These are phyloP conservation scores for Hibiscus syriacus DNA, from an alignment of 345 rosid species.

Conservation along the genomic window DNA sequence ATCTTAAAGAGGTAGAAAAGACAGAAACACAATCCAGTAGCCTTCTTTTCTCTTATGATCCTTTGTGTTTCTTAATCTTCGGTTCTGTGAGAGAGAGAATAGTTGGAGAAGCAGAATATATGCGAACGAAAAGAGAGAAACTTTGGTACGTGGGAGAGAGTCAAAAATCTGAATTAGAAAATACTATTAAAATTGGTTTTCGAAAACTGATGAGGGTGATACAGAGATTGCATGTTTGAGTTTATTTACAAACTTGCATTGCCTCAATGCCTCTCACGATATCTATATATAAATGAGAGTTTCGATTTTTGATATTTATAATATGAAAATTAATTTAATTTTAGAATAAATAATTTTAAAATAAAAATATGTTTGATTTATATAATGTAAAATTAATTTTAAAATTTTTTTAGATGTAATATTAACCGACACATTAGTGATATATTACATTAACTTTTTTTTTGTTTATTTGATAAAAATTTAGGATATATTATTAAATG, in stretches of 20 bases:
- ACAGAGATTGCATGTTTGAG: background rate
- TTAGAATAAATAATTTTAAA: no score
- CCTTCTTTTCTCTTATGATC: background rate
- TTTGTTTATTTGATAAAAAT: no score
- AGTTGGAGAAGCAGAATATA: constrained; percentile 1
- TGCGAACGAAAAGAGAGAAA: background rate
- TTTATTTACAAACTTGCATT: background rate
- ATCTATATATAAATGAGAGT: no score
- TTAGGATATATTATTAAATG: no score
- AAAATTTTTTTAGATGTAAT: no score
- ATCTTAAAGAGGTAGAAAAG: constrained; percentile 19
- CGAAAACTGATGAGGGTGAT: background rate
- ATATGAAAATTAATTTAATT: no score
- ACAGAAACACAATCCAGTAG: background rate
- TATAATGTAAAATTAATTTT: no score
- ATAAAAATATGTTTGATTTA: no score
- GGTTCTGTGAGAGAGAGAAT: background rate
- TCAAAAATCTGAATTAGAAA: constrained; percentile 6
- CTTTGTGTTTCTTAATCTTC: background rate
- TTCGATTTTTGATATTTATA: no score
- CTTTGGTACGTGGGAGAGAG: constrained; percentile 9
- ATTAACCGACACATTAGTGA: no score
- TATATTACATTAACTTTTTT: no score
- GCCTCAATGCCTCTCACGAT: no score
- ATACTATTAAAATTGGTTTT: background rate